Percentiles rank a stretch among this genome's conserved stretches.
Conservation (phyloP, 2,329 filamentous ascomycete species). For the Mariannaea elegans region DNA sequence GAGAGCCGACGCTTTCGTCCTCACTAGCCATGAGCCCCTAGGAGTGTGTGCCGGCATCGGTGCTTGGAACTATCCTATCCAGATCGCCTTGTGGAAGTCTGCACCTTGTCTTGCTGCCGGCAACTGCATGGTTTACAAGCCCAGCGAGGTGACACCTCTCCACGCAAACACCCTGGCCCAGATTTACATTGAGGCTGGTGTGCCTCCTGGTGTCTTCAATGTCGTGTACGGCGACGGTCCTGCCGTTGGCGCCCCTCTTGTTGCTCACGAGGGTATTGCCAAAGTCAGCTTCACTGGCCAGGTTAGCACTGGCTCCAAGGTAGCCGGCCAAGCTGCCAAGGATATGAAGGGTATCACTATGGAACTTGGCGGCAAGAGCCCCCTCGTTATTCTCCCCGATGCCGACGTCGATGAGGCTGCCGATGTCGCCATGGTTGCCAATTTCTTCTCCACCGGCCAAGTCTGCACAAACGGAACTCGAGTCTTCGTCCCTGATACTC, state of each 20-base stretch:
- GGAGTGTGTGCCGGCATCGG: slow-evolving; percentile 89
- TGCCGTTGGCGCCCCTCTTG: slow-evolving; percentile 75
- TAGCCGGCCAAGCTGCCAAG: slow-evolving; percentile 77
- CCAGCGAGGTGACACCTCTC: slow-evolving; percentile 87
- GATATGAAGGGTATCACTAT: slow-evolving; percentile 92
- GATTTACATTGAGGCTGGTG: slow-evolving; percentile 79
- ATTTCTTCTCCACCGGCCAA: slow-evolving; percentile 91
- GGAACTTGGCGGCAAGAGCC: slow-evolving; percentile 90
- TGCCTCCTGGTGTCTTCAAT: slow-evolving; percentile 87
- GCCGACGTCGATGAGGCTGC: slow-evolving; percentile 82
- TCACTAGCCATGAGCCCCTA: slow-evolving; percentile 82
- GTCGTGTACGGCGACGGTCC: slow-evolving; percentile 83
- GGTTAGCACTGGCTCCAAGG: slow-evolving; percentile 83
- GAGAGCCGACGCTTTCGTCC: slow-evolving; percentile 80
- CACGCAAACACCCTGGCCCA: slow-evolving; percentile 79
- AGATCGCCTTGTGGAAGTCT: slow-evolving; percentile 91
- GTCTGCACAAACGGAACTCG: slow-evolving; percentile 93
- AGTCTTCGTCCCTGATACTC: slow-evolving; percentile 77
- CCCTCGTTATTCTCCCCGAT: slow-evolving; percentile 81
- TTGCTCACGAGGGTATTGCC: slow-evolving; percentile 75
- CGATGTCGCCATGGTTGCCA: slow-evolving; percentile 91
- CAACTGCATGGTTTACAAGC: slow-evolving; percentile 92
- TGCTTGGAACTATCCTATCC: slow-evolving; percentile 92
- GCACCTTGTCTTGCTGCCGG: slow-evolving; percentile 85
- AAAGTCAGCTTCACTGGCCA: slow-evolving; percentile 94